Evolutionary conservation across 129 eudicot species (phyloP).

Genomic region (Chrysanthemum lavandulifolium): DNA sequence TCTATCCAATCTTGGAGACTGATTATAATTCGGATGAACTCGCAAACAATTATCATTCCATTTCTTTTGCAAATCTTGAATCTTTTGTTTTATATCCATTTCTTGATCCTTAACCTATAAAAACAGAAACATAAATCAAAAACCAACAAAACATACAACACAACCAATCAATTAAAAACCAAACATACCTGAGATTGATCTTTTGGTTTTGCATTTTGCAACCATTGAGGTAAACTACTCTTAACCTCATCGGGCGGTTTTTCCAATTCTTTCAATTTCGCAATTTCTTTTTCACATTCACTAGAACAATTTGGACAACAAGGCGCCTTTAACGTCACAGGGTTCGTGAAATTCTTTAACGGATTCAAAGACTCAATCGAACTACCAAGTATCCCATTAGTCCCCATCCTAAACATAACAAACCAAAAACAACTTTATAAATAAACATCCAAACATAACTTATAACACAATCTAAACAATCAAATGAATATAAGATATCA

Average conservation of each 20-base stretch:
- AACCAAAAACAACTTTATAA: constrained; percentile 6
- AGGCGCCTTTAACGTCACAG: constrained; percentile 31
- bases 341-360: constrained; percentile 42
- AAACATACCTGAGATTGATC: constrained; percentile 46
- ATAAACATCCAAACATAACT: not conserved
- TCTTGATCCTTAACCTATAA: constrained; percentile 62
- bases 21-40: constrained; percentile 72
- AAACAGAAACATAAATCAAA: not conserved
- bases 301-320: constrained; percentile 67
- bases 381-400: constrained; percentile 55
- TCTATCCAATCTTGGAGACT: constrained; percentile 40
- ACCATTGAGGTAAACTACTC: constrained; percentile 74
- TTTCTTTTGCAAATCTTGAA: constrained; percentile 72
- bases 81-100: constrained; percentile 45
- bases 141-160: not conserved
- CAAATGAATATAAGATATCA: not conserved
- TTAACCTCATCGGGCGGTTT: constrained; percentile 49
- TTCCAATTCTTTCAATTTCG: constrained; percentile 47
- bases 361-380: constrained; percentile 55
- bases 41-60: constrained; percentile 77
- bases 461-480: constrained; percentile 3
- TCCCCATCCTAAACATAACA: constrained; percentile 44
- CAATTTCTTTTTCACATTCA: constrained; percentile 66
- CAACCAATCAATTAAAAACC: not conserved
- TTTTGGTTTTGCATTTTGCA: constrained; percentile 63